A percentile compares a stretch with the other conserved stretches of the same genome.
These are phyloP conservation scores for Collybiopsis confluens DNA, from an alignment of 768 basidiomycete genomes.

Conservation along the genomic window DNA sequence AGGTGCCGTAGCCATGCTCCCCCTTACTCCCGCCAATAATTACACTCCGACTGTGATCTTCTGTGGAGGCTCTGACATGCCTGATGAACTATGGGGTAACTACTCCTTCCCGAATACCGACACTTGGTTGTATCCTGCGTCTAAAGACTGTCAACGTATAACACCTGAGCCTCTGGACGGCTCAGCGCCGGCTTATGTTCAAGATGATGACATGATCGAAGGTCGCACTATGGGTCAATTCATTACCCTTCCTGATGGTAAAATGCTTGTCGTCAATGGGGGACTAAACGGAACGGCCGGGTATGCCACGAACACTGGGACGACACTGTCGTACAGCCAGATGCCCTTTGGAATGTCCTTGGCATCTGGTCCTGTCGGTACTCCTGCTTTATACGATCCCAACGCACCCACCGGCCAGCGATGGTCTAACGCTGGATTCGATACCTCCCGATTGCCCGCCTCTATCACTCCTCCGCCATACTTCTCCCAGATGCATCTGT, in stretches of 20 bases:
- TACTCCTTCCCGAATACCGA: slow-evolving; percentile 70
- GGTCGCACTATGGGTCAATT: slow-evolving; percentile 91
- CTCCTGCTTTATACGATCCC: slow-evolving; percentile 83
- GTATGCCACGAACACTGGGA: slow-evolving; percentile 59
- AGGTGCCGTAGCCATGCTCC: slow-evolving; percentile 85
- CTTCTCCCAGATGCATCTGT: slow-evolving; percentile 86
- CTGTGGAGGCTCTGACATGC: slow-evolving; percentile 85
- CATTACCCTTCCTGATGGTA: slow-evolving; percentile 76
- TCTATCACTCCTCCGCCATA: slow-evolving; percentile 93
- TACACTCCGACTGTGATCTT: slow-evolving; percentile 84
- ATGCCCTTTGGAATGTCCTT: slow-evolving; percentile 75
- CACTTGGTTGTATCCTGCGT: slow-evolving; percentile 70
- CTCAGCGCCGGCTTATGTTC: slow-evolving; percentile 50
- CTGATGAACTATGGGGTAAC: slow-evolving; percentile 68
- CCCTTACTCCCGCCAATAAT: slow-evolving; percentile 84
- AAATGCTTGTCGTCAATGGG: slow-evolving; percentile 79
- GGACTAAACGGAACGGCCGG: slow-evolving; percentile 86
- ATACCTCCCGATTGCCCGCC: slow-evolving; percentile 63
- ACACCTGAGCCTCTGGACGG: slow-evolving; percentile 81
- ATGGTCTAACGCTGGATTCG: slow-evolving; percentile 68
- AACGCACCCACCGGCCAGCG: slow-evolving; percentile 63
- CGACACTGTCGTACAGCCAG: slow-evolving; percentile 33
- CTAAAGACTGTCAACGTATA: slow-evolving; percentile 73
- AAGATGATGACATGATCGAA: slow-evolving; percentile 74
- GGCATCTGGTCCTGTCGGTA: slow-evolving; percentile 73